These are phyloP conservation scores for Beauveria brongniartii DNA, from an alignment of 2,329 filamentous ascomycete genomes.

Conservation along the genomic window DNA sequence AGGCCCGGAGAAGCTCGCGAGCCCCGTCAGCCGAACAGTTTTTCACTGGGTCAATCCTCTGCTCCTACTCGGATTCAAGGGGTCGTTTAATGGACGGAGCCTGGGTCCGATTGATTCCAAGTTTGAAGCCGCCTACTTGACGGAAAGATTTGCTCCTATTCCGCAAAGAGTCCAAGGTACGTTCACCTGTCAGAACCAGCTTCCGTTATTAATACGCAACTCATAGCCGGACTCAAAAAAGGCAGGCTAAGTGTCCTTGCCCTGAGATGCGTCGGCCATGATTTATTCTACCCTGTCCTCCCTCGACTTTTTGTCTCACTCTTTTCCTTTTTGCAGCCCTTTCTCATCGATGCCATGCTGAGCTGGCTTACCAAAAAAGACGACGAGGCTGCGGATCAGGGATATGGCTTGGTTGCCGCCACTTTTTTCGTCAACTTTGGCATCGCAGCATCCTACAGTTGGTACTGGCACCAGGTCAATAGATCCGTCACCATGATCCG, in stretches of 20 bases:
- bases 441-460: neutral
- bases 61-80: neutral
- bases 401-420: neutral
- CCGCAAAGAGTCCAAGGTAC: neutral
- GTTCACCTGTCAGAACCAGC: neutral
- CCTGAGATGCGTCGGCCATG: neutral
- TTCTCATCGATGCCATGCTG: neutral
- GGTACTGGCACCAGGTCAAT: constrained; percentile 5
- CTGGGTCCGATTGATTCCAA: neutral
- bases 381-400: neutral
- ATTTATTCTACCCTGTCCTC: neutral
- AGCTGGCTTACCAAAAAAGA: neutral
- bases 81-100: neutral
- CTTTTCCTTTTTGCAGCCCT: neutral
- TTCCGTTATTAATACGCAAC: no score
- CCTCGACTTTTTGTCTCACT: neutral
- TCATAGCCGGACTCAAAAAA: neutral
- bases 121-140: neutral
- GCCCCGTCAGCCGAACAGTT: neutral
- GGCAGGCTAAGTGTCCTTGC: neutral
- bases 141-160: neutral
- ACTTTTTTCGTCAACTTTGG: constrained; percentile 1
- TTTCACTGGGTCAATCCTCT: constrained; percentile 1
- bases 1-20: neutral
- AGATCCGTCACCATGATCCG: neutral